A percentile compares a stretch with the other conserved stretches of the same genome.
Evolutionary conservation across 2,329 filamentous ascomycete species (phyloP).

Genomic region (Emergomyces orientalis): DNA sequence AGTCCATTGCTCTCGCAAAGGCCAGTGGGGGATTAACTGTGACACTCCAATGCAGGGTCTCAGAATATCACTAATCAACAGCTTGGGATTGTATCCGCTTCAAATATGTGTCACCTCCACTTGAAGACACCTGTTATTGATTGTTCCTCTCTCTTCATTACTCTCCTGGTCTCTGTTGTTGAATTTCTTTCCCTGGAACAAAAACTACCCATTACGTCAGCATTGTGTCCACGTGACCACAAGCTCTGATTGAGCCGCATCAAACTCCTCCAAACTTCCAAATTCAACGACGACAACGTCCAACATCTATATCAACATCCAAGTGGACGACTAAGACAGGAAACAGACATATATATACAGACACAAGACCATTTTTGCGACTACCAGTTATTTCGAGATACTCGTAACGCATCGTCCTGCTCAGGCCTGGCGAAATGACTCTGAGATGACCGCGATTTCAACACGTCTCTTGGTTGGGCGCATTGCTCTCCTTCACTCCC

Average conservation of each 20-base stretch:
- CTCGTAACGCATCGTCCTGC: not conserved
- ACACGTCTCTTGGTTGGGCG: slow-evolving; percentile 23
- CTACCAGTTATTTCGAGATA: not conserved
- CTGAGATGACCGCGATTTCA: slow-evolving; percentile 10
- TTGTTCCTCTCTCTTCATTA: not conserved
- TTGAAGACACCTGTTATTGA: not conserved
- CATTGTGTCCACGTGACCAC: not conserved
- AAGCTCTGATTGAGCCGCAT: not conserved
- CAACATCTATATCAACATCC: not conserved
- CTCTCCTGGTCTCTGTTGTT: not conserved
- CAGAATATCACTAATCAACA: not conserved
- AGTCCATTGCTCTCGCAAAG: not conserved
- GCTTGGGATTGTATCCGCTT: not conserved
- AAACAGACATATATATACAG: not conserved
- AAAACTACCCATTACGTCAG: not conserved
- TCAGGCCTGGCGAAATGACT: not conserved
- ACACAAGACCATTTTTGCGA: not conserved
- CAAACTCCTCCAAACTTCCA: not conserved
- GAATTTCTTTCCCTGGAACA: not conserved
- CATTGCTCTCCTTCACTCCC: slow-evolving; percentile 26
- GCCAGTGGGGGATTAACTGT: not conserved
- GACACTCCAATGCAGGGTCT: not conserved
- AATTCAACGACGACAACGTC: not conserved
- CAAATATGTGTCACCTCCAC: not conserved
- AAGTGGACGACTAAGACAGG: not conserved